A percentile compares a stretch with the other conserved stretches of the same genome.
Conservation (phyloP, 1,284 basidiomycete species). For the Kwoniella shivajii region DNA sequence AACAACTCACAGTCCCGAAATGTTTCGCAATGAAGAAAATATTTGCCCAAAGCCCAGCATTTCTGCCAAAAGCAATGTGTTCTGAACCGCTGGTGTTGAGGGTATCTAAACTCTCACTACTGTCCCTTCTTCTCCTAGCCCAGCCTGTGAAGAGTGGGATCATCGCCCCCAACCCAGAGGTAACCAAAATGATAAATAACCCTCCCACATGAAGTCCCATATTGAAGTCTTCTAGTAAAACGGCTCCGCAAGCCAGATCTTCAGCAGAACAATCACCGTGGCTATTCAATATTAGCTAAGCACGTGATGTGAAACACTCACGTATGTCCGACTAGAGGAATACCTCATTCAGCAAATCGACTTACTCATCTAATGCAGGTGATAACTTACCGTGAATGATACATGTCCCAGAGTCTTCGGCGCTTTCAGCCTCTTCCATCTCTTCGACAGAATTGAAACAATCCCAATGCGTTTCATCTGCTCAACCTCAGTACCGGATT, state of each 20-base stretch:
- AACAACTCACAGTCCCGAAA: constrained; percentile 38
- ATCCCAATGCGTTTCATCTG: constrained; percentile 42
- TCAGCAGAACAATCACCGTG: constrained; percentile 54
- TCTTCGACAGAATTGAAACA: constrained; percentile 28
- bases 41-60: constrained; percentile 32
- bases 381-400: constrained; percentile 36
- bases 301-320: constrained; percentile 5
- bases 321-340: constrained; percentile 26
- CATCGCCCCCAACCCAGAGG: constrained; percentile 49
- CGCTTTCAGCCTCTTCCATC: constrained; percentile 15
- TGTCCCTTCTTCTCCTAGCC: constrained; percentile 8
- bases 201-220: constrained; percentile 54
- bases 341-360: neutral
- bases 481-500: neutral
- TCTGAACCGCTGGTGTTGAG: neutral
- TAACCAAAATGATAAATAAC: constrained; percentile 54
- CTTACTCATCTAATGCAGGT: neutral
- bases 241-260: constrained; percentile 46
- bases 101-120: constrained; percentile 5
- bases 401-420: constrained; percentile 30
- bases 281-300: constrained; percentile 20
- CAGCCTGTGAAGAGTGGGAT: constrained; percentile 45
- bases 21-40: constrained; percentile 52
- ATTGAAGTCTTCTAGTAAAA: constrained; percentile 48
- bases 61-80: constrained; percentile 25